These are phyloP conservation scores for Celoporthe dispersa DNA, from an alignment of 2,329 filamentous ascomycete genomes.

Conservation along the genomic window DNA sequence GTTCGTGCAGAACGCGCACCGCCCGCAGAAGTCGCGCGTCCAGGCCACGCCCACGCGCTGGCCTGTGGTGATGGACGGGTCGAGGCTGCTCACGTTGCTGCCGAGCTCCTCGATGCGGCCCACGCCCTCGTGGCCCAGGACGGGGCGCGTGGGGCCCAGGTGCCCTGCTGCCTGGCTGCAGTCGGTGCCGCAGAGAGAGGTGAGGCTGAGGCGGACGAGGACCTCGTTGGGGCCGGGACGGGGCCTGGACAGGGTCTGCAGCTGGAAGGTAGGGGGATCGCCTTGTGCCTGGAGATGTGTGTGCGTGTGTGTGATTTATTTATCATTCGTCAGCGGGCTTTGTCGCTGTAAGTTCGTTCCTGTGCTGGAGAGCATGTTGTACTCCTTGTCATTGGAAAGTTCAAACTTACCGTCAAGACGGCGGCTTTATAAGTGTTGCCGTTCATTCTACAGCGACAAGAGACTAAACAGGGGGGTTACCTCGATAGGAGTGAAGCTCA, in stretches of 20 bases:
- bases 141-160: constrained; percentile 40
- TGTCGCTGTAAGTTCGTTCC: no score
- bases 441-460: constrained; percentile 14
- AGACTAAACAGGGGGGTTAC: not conserved
- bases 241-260: constrained; percentile 35
- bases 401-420: constrained; percentile 25
- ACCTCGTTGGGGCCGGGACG: constrained; percentile 38
- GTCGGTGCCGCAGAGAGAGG: constrained; percentile 47
- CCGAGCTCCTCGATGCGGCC: constrained; percentile 46
- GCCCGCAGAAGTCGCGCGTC: constrained; percentile 43
- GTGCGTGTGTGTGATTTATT: not conserved
- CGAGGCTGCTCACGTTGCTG: constrained; percentile 36
- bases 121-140: constrained; percentile 51
- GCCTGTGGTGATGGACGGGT: constrained; percentile 36
- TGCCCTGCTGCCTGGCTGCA: constrained; percentile 43
- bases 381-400: no score
- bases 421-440: constrained; percentile 28
- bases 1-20: constrained; percentile 38
- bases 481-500: no score
- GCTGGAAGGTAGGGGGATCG: constrained; percentile 28
- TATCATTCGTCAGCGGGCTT: no score
- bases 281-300: constrained; percentile 17
- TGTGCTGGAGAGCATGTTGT: no score
- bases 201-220: constrained; percentile 42
- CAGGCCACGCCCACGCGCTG: constrained; percentile 46